Conservation (phyloP, 768 basidiomycete genomes). For the Mycena leptocephala region DNA sequence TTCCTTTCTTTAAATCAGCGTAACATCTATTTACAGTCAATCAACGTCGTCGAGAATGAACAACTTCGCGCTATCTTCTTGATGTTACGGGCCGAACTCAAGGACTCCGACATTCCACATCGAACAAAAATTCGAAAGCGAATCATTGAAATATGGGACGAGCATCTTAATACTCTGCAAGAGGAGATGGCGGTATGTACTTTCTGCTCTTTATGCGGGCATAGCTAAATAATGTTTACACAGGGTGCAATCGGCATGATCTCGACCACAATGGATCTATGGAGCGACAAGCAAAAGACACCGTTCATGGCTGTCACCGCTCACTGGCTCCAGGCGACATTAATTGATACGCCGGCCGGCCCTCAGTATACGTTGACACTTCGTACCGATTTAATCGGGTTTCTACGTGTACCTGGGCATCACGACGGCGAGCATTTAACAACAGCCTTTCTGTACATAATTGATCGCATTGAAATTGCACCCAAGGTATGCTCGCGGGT, state of each 20-base stretch:
- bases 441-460: constrained; percentile 47
- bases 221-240: neutral
- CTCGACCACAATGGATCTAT: constrained; percentile 54
- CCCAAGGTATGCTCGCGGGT: constrained; percentile 39
- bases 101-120: constrained; percentile 51
- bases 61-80: constrained; percentile 37
- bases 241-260: constrained; percentile 52
- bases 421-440: constrained; percentile 59
- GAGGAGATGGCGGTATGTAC: constrained; percentile 31
- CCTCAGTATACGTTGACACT: constrained; percentile 44
- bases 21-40: constrained; percentile 1
- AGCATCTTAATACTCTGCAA: constrained; percentile 43
- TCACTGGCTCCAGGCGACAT: constrained; percentile 54
- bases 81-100: constrained; percentile 44
- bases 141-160: constrained; percentile 43
- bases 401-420: constrained; percentile 50
- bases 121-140: constrained; percentile 41
- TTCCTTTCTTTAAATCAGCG: neutral
- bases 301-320: constrained; percentile 62
- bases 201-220: neutral
- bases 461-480: constrained; percentile 47
- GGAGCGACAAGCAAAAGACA: constrained; percentile 52
- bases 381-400: constrained; percentile 54
- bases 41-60: constrained; percentile 35
- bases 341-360: constrained; percentile 34